Evolutionary conservation across 139 green algal species (phyloP).

Genomic region (Gonium pectorale): DNA sequence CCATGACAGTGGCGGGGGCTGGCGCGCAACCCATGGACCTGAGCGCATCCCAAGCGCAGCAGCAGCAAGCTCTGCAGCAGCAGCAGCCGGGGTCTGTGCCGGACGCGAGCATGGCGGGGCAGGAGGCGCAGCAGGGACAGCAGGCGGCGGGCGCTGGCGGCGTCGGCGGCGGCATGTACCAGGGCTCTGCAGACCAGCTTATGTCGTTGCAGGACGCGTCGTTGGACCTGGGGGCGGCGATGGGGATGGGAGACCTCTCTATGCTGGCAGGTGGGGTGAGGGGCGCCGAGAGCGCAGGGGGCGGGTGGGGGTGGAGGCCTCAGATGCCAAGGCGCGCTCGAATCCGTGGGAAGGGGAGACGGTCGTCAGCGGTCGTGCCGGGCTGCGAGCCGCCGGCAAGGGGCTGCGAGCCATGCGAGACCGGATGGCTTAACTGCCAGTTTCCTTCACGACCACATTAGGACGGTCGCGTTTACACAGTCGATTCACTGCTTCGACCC

Average conservation of each 20-base stretch:
- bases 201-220: neutral
- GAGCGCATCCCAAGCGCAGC: too few relatives aligned
- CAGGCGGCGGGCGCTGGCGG: neutral
- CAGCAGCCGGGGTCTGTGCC: too few relatives aligned
- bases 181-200: neutral
- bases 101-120: neutral
- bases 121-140: too few relatives aligned
- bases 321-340: neutral
- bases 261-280: slow-evolving; percentile 13
- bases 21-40: neutral
- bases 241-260: neutral
- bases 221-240: too few relatives aligned
- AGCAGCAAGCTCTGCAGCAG: too few relatives aligned
- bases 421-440: too few relatives aligned
- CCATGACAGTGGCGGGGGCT: neutral
- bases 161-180: neutral
- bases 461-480: too few relatives aligned
- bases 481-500: too few relatives aligned
- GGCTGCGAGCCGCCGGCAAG: too few relatives aligned
- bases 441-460: too few relatives aligned
- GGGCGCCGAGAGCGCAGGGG: neutral
- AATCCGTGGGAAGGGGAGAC: neutral
- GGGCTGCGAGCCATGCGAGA: too few relatives aligned
- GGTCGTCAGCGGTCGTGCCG: too few relatives aligned
- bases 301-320: neutral